Conservation (phyloP, 2,329 filamentous ascomycete species). For the Hortaea werneckii region DNA sequence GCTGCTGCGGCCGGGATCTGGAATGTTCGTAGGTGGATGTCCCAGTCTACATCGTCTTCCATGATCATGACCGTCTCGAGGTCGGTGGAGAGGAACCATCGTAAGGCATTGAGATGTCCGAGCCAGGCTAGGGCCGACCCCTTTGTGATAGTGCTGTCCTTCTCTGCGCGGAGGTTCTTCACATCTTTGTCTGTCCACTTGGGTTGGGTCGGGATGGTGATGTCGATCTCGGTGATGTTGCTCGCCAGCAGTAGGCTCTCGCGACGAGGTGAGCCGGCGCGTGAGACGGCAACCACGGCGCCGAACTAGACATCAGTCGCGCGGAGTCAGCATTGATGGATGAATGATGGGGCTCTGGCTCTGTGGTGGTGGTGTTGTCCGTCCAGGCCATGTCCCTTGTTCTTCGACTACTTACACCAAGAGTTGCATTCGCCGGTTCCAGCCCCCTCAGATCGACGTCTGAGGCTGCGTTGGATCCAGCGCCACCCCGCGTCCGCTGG, state of each 20-base stretch:
- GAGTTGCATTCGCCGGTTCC: slow-evolving; percentile 10
- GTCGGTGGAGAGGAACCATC: slow-evolving; percentile 32
- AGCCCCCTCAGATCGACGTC: slow-evolving; percentile 1
- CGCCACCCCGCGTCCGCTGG: neutral
- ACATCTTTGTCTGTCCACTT: slow-evolving; percentile 29
- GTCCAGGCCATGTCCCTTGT: neutral
- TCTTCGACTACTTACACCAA: slow-evolving; percentile 6
- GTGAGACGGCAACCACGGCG: slow-evolving; percentile 30
- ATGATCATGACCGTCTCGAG: slow-evolving; percentile 34
- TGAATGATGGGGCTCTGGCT: neutral
- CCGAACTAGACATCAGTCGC: slow-evolving; percentile 22
- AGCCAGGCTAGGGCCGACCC: slow-evolving; percentile 33
- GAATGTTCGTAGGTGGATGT: slow-evolving; percentile 33
- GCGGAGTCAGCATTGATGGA: neutral
- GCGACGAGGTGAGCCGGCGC: slow-evolving; percentile 24
- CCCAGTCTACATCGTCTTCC: slow-evolving; percentile 39
- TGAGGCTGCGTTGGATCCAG: neutral
- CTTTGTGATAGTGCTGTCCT: slow-evolving; percentile 23
- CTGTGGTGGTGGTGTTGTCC: neutral
- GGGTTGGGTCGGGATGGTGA: slow-evolving; percentile 30
- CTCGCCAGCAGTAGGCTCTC: slow-evolving; percentile 27
- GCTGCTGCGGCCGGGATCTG: slow-evolving; percentile 33
- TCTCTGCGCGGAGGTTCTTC: slow-evolving; percentile 15
- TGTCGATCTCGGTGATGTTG: slow-evolving; percentile 28
- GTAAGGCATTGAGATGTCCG: slow-evolving; percentile 30